These are phyloP conservation scores for Suillus decipiens DNA, from an alignment of 768 basidiomycete species.

Conservation along the genomic window DNA sequence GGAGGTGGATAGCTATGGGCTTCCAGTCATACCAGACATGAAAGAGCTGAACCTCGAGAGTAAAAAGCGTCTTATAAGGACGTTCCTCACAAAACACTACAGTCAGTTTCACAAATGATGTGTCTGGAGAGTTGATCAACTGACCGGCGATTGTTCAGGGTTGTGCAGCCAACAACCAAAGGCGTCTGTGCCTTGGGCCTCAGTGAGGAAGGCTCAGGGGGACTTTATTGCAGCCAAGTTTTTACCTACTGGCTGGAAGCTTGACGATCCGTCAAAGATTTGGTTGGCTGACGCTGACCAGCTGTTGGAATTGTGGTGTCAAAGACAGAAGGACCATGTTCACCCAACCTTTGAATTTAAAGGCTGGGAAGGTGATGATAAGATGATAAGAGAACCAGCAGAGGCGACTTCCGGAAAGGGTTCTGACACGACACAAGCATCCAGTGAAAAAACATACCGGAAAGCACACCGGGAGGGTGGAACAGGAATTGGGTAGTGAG, in stretches of 20 bases:
- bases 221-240: background rate
- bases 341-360: background rate
- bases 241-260: background rate
- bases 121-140: background rate
- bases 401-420: background rate
- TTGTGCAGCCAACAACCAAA: background rate
- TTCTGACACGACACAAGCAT: background rate
- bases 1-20: background rate
- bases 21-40: background rate
- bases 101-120: background rate
- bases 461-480: background rate
- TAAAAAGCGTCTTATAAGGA: background rate
- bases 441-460: background rate
- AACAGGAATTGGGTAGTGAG: background rate
- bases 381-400: background rate
- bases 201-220: background rate
- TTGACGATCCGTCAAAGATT: background rate
- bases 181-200: background rate
- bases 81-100: background rate
- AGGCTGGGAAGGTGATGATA: background rate
- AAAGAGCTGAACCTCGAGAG: no score
- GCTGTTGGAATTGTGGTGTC: background rate
- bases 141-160: background rate
- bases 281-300: background rate
- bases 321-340: background rate